These are phyloP conservation scores for Dactylellina parvicollis DNA, from an alignment of 2,329 filamentous ascomycete genomes.

Conservation along the genomic window DNA sequence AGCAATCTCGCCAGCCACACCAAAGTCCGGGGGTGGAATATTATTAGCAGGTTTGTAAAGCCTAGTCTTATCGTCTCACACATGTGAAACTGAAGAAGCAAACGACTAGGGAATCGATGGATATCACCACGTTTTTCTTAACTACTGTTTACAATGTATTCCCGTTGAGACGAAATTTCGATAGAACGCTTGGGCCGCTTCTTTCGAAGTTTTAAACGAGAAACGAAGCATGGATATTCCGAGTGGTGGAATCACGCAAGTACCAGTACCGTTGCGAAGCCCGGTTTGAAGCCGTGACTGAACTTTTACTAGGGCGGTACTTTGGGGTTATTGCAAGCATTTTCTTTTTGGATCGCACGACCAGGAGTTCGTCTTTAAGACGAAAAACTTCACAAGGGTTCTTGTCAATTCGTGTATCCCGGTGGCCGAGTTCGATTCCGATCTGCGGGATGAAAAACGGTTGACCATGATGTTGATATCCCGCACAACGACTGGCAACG, in stretches of 20 bases:
- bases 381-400: background rate
- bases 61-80: background rate
- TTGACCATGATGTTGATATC: background rate
- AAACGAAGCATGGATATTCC: slow-evolving; percentile 3
- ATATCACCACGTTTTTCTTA: slow-evolving; percentile 23
- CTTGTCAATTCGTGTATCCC: background rate
- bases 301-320: slow-evolving; percentile 29
- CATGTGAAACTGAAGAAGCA: slow-evolving; percentile 31
- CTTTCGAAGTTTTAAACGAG: background rate
- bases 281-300: slow-evolving; percentile 21
- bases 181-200: slow-evolving; percentile 2
- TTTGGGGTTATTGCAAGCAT: background rate
- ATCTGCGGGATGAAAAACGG: background rate
- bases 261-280: slow-evolving; percentile 38
- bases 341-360: background rate
- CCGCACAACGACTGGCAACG: background rate
- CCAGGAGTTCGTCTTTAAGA: no score
- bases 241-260: slow-evolving; percentile 12
- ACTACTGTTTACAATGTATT: background rate
- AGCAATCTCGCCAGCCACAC: background rate
- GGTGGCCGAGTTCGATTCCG: background rate
- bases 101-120: slow-evolving; percentile 1
- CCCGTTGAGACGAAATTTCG: slow-evolving; percentile 10
- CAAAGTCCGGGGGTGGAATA: background rate
- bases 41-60: background rate